Base-by-base conservation (phyloP, 805 yeast species). In the Pichia phayaonensis region DNA sequence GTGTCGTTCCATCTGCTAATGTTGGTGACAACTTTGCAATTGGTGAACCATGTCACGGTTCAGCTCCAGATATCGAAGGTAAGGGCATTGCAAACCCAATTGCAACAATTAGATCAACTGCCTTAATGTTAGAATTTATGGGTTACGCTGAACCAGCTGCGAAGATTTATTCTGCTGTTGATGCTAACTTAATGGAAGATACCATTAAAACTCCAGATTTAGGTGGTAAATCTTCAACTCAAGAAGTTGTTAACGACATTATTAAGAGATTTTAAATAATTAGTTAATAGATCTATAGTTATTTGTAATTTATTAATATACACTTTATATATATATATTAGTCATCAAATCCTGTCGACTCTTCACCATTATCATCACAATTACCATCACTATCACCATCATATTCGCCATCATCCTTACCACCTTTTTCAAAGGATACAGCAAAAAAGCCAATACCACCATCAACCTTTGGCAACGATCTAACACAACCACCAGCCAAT, bases 361-460 rank as follows among this genome's bases (percentile, higher is more conserved):
- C 73, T 29, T 65, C 69, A 31, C 56, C 55, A 11, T 58, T 61
- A 29, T 52, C 57, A 42, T 29, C 45, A 40, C 46, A 52, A 34
- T 48, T 40, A 26, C 40, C 52, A 20, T 42, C 54, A 16, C 39
- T 39, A 22, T 29, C 23, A 18, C 46, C 39, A 8, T 41, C 34
- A n/a, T n/a, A n/a, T n/a, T 23, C 29, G 8, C 16, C 16, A 8
- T n/a, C 10, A 20, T 44, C 43, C 8, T 41, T 31, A 0, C 38
- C 45, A 12, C 40, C 51, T 55, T 85, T 75, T 55, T 86, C 86
- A 64, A 94, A 92, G 50, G 94, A 83, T 1, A 90, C 98, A 0
- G 97, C 98, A 68, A 94, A 94, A 64, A 94, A 94, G 0, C 99
- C 99, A 59, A 94, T 94, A n/a, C 99, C 99, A 29, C 98, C 99